Percentiles rank a stretch among this genome's conserved stretches.
These are phyloP conservation scores for Fusarium cyanostomum DNA, from an alignment of 2,329 filamentous ascomycete genomes.

Conservation along the genomic window DNA sequence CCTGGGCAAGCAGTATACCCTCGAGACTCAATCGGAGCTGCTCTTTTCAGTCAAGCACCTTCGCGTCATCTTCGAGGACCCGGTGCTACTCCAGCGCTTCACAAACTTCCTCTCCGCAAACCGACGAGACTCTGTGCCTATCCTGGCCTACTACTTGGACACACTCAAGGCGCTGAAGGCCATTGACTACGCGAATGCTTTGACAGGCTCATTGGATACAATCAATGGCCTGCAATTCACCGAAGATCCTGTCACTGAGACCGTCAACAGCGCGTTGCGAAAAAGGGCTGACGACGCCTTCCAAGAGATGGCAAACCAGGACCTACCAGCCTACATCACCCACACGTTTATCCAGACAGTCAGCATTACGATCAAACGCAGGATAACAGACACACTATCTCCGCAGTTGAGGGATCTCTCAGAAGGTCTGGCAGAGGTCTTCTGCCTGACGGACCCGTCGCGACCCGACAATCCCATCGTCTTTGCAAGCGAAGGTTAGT, in stretches of 20 bases:
- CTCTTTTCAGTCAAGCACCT: slow-evolving; percentile 75
- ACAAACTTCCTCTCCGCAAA: slow-evolving; percentile 70
- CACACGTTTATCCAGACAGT: slow-evolving; percentile 75
- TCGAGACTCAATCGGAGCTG: slow-evolving; percentile 72
- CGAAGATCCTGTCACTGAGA: slow-evolving; percentile 57
- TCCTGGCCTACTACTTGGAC: slow-evolving; percentile 77
- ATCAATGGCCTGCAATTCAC: slow-evolving; percentile 67
- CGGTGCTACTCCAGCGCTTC: slow-evolving; percentile 70
- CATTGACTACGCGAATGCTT: slow-evolving; percentile 75
- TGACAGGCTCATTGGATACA: slow-evolving; percentile 67
- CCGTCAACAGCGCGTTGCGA: slow-evolving; percentile 67
- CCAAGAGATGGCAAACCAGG: slow-evolving; percentile 69
- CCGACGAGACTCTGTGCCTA: slow-evolving; percentile 69
- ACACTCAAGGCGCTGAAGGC: slow-evolving; percentile 75
- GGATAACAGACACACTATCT: slow-evolving; percentile 74
- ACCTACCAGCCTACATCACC: slow-evolving; percentile 77
- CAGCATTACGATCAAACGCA: slow-evolving; percentile 72
- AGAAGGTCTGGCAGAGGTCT: slow-evolving; percentile 79
- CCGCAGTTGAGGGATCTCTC: slow-evolving; percentile 72
- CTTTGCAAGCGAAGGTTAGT: slow-evolving; percentile 76
- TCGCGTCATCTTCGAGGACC: slow-evolving; percentile 70
- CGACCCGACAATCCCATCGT: slow-evolving; percentile 79
- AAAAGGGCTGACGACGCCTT: slow-evolving; percentile 73
- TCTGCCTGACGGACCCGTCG: slow-evolving; percentile 79
- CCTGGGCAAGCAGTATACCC: slow-evolving; percentile 53